Base-by-base conservation (phyloP, 257 asterid species). In the Petunia axillaris region DNA sequence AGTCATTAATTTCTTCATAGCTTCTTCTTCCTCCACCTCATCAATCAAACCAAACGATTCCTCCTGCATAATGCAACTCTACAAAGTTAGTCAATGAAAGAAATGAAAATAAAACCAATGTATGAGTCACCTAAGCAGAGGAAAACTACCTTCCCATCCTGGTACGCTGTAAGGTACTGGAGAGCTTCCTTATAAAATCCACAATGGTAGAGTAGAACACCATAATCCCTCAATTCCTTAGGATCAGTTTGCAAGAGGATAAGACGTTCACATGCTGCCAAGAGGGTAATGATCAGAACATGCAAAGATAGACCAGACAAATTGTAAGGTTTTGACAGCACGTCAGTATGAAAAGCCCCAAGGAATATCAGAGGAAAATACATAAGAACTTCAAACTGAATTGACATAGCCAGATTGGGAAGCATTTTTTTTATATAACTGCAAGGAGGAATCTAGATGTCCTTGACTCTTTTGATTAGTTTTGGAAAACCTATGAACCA, bases 201-300 rank as follows among this genome's bases (percentile, higher is more conserved):
- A 78, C 97, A 93, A 79, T 93, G 98, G 87, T 93, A 93, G 75
- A 93, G 91, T 65, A 93, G 94, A 85, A 79, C 86, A 7, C 90
- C 90, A 64, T 93, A 93, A 85, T 93, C 97, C 85, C 97, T 87
- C 80, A 91, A 83, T 64, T 91, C 97, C 79, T 81, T 88, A 3
- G 91, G 89, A 66, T 90, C 95, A 25, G 90, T 80, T 82, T 87
- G 81, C 77, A 93, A 87, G 82, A 90, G 81, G 88, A 93, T 89
- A 80, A 93, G 98, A 75, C 93, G 98, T 80, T 93, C 98, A 15
- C 95, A 93, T 2, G 98, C 98, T 93, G 94, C 79, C 57, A 74
- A 86, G 68, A 48, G 70, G 63, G 59, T 48, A 80, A 70, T 41
- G 35, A 82, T 78, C 44, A 48, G 77, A 84, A 73, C 76, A 43